phyloP scores from a whole-genome alignment of 306 rosid genomes.

The Chamaecrista fasciculata region DNA sequence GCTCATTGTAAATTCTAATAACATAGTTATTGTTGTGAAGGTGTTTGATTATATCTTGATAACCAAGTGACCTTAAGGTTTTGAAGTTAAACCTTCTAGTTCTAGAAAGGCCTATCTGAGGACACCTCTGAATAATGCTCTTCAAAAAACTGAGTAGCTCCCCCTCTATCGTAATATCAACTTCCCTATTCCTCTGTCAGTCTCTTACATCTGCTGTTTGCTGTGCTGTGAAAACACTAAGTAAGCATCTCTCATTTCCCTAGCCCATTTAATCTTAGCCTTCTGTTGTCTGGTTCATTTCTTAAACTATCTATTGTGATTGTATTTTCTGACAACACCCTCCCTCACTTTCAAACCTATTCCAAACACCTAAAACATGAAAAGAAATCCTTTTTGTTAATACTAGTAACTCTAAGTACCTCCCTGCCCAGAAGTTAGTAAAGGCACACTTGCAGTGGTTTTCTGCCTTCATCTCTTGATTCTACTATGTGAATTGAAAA shows the following conservation, averaged over 20 bases:
- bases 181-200: not conserved
- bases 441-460: slow-evolving; percentile 8
- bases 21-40: slow-evolving; percentile 23
- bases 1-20: slow-evolving; percentile 18
- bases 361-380: not conserved
- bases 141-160: not conserved
- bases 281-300: not conserved
- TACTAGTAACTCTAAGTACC: not conserved
- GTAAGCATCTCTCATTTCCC: not conserved
- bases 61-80: not conserved
- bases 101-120: not conserved
- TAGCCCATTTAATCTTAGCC: not conserved
- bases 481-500: not conserved
- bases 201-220: not conserved
- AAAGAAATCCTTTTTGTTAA: not conserved
- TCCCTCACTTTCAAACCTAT: not conserved
- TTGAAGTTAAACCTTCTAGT: not conserved
- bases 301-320: not conserved
- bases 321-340: slow-evolving; percentile 5
- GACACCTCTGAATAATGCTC: not conserved
- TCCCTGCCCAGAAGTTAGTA: not conserved
- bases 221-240: not conserved
- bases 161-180: not conserved
- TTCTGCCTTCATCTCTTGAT: slow-evolving; percentile 13
- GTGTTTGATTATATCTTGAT: slow-evolving; percentile 21